A percentile compares a stretch with the other conserved stretches of the same genome.
These are phyloP conservation scores for Dryadomyces quercus-mongolicae DNA, from an alignment of 2,329 filamentous ascomycete genomes.

Conservation along the genomic window DNA sequence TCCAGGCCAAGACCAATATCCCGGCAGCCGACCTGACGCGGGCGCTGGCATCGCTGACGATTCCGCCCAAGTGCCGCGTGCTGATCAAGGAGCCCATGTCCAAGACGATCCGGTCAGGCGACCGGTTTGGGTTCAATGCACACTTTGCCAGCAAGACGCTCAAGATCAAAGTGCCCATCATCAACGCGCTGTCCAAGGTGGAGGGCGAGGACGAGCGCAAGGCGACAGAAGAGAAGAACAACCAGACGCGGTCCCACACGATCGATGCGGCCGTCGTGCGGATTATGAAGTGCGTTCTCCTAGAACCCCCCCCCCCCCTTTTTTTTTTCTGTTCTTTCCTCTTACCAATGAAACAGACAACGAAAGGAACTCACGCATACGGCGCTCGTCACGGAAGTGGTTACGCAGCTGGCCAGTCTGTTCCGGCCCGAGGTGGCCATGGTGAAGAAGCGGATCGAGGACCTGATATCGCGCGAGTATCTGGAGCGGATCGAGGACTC, in stretches of 20 bases:
- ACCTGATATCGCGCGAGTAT: constrained; percentile 65
- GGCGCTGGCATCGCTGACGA: constrained; percentile 68
- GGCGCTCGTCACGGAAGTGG: constrained; percentile 58
- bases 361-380: constrained; percentile 61
- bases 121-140: constrained; percentile 73
- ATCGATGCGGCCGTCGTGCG: constrained; percentile 68
- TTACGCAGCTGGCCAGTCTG: constrained; percentile 53
- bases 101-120: constrained; percentile 63
- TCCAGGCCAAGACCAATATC: constrained; percentile 72
- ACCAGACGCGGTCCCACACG: constrained; percentile 56
- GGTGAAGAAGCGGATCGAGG: constrained; percentile 73
- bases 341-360: constrained; percentile 34
- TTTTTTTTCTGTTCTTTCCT: constrained; percentile 2
- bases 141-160: constrained; percentile 71
- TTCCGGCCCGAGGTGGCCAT: constrained; percentile 68
- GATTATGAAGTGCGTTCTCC: constrained; percentile 65
- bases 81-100: constrained; percentile 68
- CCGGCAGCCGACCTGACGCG: constrained; percentile 60
- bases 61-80: constrained; percentile 72
- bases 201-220: constrained; percentile 60
- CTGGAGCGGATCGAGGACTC: constrained; percentile 61
- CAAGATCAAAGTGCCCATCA: constrained; percentile 81
- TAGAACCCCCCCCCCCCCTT: no score
- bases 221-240: constrained; percentile 64
- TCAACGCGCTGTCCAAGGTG: constrained; percentile 71